Evolutionary conservation across 495 filamentous ascomycete genomes (phyloP).

Genomic region (Peziza echinospora): DNA sequence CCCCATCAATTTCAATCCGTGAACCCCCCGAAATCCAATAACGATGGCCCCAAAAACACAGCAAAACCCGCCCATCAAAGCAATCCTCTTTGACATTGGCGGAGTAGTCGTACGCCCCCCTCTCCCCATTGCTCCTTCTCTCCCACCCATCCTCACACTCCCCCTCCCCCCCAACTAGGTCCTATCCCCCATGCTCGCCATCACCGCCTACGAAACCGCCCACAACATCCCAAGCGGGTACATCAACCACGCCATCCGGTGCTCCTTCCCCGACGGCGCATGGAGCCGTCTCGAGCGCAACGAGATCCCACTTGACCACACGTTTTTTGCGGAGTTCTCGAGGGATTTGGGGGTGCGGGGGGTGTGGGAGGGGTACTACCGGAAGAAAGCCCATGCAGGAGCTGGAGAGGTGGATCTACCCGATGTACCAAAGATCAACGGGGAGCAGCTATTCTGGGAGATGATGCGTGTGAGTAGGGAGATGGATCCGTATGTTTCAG

Average conservation of each 20-base stretch:
- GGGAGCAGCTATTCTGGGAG: slow-evolving; percentile 61
- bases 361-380: neutral
- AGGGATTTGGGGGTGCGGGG: slow-evolving; percentile 31
- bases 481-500: slow-evolving; percentile 71
- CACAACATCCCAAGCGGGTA: slow-evolving; percentile 62
- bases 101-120: slow-evolving; percentile 67
- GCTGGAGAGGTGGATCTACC: too few relatives aligned
- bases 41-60: too few relatives aligned
- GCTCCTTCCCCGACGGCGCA: slow-evolving; percentile 51
- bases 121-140: neutral
- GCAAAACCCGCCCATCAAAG: slow-evolving; percentile 42
- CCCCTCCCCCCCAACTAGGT: slow-evolving; percentile 35
- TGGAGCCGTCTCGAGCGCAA: slow-evolving; percentile 73
- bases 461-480: slow-evolving; percentile 63
- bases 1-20: too few relatives aligned
- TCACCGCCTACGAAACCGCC: slow-evolving; percentile 64
- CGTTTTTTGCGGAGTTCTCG: slow-evolving; percentile 61
- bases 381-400: slow-evolving; percentile 27
- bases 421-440: slow-evolving; percentile 42
- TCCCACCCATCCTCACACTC: neutral
- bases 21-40: too few relatives aligned
- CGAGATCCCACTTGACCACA: slow-evolving; percentile 43
- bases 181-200: slow-evolving; percentile 75
- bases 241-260: slow-evolving; percentile 75
- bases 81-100: slow-evolving; percentile 85